Conservation (phyloP, 768 basidiomycete genomes). For the Suillus alpinus region DNA sequence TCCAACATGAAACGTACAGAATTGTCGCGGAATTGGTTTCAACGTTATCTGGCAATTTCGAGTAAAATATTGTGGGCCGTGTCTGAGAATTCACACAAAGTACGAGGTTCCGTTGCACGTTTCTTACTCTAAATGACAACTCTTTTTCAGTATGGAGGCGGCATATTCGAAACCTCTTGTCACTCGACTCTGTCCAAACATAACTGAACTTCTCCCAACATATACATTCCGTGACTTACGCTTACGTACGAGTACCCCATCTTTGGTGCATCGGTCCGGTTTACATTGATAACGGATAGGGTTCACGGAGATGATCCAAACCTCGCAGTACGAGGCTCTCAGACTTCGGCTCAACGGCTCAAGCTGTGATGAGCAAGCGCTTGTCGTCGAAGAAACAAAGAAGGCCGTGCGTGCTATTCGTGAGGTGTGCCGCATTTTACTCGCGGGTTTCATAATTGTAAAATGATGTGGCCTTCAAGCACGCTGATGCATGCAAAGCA, state of each 20-base stretch:
- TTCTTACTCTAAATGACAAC: neutral
- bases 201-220: constrained; percentile 1
- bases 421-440: neutral
- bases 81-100: constrained; percentile 23
- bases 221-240: neutral
- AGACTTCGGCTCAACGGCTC: constrained; percentile 1
- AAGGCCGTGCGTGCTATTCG: neutral
- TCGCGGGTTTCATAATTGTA: neutral
- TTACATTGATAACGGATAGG: constrained; percentile 2
- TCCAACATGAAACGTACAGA: constrained; percentile 12
- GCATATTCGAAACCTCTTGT: neutral
- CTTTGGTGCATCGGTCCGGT: neutral
- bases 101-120: constrained; percentile 16
- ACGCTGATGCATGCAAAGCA: constrained; percentile 21
- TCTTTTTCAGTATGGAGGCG: neutral
- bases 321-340: neutral
- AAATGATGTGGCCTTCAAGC: constrained; percentile 12
- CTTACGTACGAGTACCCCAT: neutral
- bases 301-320: constrained; percentile 4
- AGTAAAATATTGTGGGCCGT: constrained; percentile 23
- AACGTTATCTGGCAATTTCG: constrained; percentile 32
- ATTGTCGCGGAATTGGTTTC: constrained; percentile 21
- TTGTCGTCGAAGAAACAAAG: neutral
- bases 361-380: neutral
- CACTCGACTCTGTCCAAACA: neutral